Conservation (phyloP, 371 early-diverging fungal species). For the Syncephalastrum racemosum region DNA sequence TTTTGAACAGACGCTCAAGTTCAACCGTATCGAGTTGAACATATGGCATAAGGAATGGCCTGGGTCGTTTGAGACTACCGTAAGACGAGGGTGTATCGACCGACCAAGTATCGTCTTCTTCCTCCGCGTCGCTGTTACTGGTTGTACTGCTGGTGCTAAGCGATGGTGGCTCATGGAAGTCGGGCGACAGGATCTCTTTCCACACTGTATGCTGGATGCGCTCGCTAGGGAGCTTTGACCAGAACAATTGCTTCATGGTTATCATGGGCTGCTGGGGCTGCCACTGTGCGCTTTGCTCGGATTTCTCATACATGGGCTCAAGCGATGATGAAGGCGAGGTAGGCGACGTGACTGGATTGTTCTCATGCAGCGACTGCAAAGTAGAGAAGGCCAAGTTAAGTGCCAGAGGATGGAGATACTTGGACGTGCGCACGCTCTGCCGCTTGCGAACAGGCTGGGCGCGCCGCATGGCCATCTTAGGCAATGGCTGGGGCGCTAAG, state of each 20-base stretch:
- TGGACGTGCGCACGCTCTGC: slow-evolving; percentile 25
- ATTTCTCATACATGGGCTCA: slow-evolving; percentile 1
- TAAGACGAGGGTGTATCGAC: background rate
- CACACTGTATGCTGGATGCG: slow-evolving; percentile 58
- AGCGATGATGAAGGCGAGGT: slow-evolving; percentile 17
- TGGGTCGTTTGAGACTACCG: too few relatives aligned
- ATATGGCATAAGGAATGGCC: background rate
- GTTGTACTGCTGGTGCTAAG: slow-evolving; percentile 3
- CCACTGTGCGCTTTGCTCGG: background rate
- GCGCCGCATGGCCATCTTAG: slow-evolving; percentile 11
- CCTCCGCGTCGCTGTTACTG: slow-evolving; percentile 23
- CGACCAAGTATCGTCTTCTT: slow-evolving; percentile 17
- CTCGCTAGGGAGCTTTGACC: slow-evolving; percentile 59
- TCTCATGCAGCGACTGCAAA: slow-evolving; percentile 43
- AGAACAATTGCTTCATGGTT: slow-evolving; percentile 56
- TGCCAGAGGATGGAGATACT: slow-evolving; percentile 46
- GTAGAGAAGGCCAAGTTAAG: slow-evolving; percentile 41
- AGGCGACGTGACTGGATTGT: slow-evolving; percentile 13
- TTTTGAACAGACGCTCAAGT: slow-evolving; percentile 42
- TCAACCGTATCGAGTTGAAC: slow-evolving; percentile 38
- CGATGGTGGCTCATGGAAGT: slow-evolving; percentile 22
- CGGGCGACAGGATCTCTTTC: slow-evolving; percentile 48
- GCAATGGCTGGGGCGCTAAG: background rate
- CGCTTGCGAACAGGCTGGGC: slow-evolving; percentile 10
- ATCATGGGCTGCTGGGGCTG: slow-evolving; percentile 13